A percentile compares a stretch with the other conserved stretches of the same genome.
Evolutionary conservation across 805 yeast genomes (phyloP).

Genomic region (Pichia sporocuriosa): DNA sequence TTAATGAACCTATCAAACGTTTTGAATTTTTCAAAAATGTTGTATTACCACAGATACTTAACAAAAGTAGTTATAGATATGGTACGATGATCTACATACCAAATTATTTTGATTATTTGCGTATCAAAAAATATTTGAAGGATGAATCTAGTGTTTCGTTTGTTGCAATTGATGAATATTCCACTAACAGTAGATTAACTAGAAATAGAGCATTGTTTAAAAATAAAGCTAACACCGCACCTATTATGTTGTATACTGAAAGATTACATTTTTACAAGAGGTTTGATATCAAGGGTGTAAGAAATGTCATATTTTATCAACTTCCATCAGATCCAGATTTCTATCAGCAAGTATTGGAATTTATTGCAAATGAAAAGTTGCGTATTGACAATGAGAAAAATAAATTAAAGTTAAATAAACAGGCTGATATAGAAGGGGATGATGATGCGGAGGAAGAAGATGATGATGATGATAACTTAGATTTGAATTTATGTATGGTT

Average conservation of each 20-base stretch:
- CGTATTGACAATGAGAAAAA: slow-evolving; percentile 23
- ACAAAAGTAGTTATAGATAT: slow-evolving; percentile 53
- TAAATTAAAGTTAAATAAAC: slow-evolving; percentile 14
- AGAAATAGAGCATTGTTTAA: slow-evolving; percentile 66
- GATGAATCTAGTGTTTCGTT: slow-evolving; percentile 57
- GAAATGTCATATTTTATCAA: slow-evolving; percentile 73
- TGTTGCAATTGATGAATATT: slow-evolving; percentile 77
- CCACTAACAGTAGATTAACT: slow-evolving; percentile 62
- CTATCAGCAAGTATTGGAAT: slow-evolving; percentile 68
- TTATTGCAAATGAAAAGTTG: slow-evolving; percentile 47
- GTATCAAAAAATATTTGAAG: slow-evolving; percentile 66
- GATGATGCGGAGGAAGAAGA: slow-evolving; percentile 13
- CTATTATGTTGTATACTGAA: slow-evolving; percentile 81
- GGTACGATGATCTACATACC: slow-evolving; percentile 83
- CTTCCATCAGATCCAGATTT: slow-evolving; percentile 81
- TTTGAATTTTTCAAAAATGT: slow-evolving; percentile 74
- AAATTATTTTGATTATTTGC: slow-evolving; percentile 75
- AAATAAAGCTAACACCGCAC: slow-evolving; percentile 30
- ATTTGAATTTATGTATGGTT: slow-evolving; percentile 35
- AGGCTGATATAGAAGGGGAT: slow-evolving; percentile 13
- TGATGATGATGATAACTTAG: slow-evolving; percentile 16
- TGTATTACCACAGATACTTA: slow-evolving; percentile 62
- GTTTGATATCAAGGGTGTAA: slow-evolving; percentile 78
- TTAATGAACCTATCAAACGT: slow-evolving; percentile 73
- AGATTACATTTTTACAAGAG: slow-evolving; percentile 90